Conservation (phyloP, 1,284 basidiomycete species). For the Polyporus tsugae region DNA sequence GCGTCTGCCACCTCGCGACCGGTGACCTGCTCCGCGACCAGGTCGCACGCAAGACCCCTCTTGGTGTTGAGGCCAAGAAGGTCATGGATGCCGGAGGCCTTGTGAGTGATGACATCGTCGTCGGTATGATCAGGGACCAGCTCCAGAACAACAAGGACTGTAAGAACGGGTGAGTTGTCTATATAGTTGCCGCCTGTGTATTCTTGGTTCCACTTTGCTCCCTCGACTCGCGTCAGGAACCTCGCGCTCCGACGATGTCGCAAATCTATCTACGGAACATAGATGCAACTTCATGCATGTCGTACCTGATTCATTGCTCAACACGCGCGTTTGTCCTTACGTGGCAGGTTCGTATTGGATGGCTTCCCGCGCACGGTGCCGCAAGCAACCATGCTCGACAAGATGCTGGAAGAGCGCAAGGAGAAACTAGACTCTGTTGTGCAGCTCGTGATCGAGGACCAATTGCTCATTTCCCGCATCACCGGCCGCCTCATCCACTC, state of each 20-base stretch:
- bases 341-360: conserved; percentile 91
- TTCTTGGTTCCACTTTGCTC: neutral
- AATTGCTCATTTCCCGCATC: conserved; percentile 96
- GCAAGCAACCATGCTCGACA: conserved; percentile 97
- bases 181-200: neutral
- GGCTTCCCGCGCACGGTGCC: conserved; percentile 98
- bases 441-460: conserved; percentile 93
- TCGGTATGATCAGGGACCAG: conserved; percentile 97
- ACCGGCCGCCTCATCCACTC: conserved; percentile 96
- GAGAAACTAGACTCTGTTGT: conserved; percentile 94
- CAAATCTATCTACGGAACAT: neutral
- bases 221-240: neutral
- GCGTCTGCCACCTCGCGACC: conserved; percentile 97
- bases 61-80: conserved; percentile 95
- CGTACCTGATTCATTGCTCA: conserved; percentile 8
- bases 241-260: conserved; percentile 15
- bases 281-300: conserved; percentile 1
- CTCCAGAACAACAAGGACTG: conserved; percentile 93
- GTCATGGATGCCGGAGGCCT: conserved; percentile 97
- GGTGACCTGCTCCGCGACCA: conserved; percentile 99
- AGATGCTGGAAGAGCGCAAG: conserved; percentile 84
- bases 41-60: conserved; percentile 85
- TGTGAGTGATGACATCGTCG: conserved; percentile 97
- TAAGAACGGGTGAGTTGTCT: conserved; percentile 81
- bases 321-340: conserved; percentile 5